These are phyloP conservation scores for Penicillium longicatenatum DNA, from an alignment of 495 filamentous ascomycete species.

Conservation along the genomic window DNA sequence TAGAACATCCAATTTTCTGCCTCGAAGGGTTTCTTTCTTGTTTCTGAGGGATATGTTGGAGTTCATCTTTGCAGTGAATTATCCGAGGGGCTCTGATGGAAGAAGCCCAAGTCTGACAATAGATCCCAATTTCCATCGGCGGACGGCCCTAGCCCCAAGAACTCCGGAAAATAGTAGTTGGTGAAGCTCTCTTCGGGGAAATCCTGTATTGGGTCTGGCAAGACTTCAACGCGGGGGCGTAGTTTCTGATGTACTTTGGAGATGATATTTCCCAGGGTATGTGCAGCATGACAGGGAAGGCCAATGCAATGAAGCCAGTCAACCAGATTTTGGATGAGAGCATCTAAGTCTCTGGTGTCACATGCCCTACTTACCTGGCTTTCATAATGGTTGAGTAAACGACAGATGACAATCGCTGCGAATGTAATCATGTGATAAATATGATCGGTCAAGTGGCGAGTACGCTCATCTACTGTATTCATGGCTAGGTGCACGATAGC, in stretches of 20 bases:
- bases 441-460: conserved; percentile 47
- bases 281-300: conserved; percentile 45
- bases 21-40: background rate
- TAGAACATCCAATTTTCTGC: background rate
- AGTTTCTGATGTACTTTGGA: conserved; percentile 28
- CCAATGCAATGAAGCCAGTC: conserved; percentile 48
- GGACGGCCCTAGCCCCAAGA: conserved; percentile 29
- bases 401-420: conserved; percentile 44
- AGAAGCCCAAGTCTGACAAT: conserved; percentile 26
- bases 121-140: conserved; percentile 33
- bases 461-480: conserved; percentile 48
- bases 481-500: conserved; percentile 47
- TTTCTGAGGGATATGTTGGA: background rate
- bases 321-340: conserved; percentile 33
- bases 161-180: conserved; percentile 35
- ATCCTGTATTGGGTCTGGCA: conserved; percentile 15
- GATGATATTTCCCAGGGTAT: conserved; percentile 45
- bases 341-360: conserved; percentile 35
- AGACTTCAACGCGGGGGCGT: conserved; percentile 17
- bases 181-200: conserved; percentile 19
- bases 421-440: conserved; percentile 55
- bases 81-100: conserved; percentile 18
- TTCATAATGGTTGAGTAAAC: conserved; percentile 41
- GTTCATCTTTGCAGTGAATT: background rate
- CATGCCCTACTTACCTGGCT: conserved; percentile 28